Percentiles rank a stretch among this genome's conserved stretches.
phyloP scores from a whole-genome alignment of 768 basidiomycete species.

The Tylopilus rubrobrunneus region DNA sequence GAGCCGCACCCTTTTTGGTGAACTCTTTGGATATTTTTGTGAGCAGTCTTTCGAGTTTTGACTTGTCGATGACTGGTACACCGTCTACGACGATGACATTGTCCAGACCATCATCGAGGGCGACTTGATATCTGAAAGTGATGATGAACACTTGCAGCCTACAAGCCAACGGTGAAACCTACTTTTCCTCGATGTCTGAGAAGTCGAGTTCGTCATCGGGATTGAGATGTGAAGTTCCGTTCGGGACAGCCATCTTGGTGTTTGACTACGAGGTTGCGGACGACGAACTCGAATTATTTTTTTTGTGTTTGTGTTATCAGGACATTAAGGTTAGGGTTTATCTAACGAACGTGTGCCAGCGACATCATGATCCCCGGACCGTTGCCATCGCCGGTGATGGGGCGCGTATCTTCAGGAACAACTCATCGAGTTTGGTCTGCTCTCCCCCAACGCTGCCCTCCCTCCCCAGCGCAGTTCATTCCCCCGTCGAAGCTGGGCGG shows the following conservation, averaged over 20 bases:
- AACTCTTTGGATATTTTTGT: constrained; percentile 83
- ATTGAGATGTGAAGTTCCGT: constrained; percentile 28
- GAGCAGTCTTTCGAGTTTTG: constrained; percentile 78
- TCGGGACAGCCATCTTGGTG: constrained; percentile 45
- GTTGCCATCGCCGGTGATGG: not conserved
- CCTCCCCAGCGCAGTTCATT: not conserved
- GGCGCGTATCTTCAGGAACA: not conserved
- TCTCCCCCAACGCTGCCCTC: constrained; percentile 3
- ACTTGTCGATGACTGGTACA: constrained; percentile 83
- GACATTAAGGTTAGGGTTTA: not conserved
- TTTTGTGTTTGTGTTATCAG: not conserved
- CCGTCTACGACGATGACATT: constrained; percentile 91
- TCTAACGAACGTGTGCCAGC: not conserved
- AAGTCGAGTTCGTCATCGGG: constrained; percentile 75
- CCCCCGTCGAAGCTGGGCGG: not conserved
- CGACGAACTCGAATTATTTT: not conserved
- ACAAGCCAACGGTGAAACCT: constrained; percentile 17
- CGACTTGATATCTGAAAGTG: constrained; percentile 71
- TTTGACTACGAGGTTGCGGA: not conserved
- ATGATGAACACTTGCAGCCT: constrained; percentile 4
- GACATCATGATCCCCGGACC: no score
- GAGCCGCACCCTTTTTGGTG: constrained; percentile 68
- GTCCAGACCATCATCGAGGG: constrained; percentile 84
- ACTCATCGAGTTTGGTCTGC: constrained; percentile 4
- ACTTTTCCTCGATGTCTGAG: constrained; percentile 88